phyloP scores from a whole-genome alignment of 208 protist genomes.

The Wallacemonas sp. region DNA sequence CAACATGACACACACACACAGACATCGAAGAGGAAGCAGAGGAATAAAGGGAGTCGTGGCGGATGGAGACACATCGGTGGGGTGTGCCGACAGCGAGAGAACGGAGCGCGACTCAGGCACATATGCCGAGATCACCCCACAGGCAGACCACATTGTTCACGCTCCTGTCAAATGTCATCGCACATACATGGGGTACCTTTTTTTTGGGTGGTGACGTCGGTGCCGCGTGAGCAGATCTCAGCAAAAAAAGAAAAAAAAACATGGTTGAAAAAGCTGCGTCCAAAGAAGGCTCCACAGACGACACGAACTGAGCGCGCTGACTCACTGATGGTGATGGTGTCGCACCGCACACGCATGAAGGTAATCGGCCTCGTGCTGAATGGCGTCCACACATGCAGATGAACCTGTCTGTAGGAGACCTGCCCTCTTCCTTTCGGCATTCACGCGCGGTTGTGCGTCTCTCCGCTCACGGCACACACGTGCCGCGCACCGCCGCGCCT shows the following conservation, averaged over 20 bases:
- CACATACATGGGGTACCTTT: too few species aligned
- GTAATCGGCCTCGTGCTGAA: background rate
- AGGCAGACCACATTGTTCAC: too few species aligned
- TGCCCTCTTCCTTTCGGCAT: too few species aligned
- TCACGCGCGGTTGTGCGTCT: too few species aligned
- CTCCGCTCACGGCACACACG: background rate
- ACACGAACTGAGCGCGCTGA: background rate
- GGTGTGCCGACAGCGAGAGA: too few species aligned
- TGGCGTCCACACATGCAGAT: background rate
- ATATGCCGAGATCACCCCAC: too few species aligned
- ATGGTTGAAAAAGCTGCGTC: background rate
- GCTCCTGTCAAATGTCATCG: too few species aligned
- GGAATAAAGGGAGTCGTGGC: too few species aligned
- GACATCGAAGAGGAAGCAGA: background rate
- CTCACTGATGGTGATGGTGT: background rate
- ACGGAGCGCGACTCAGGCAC: too few species aligned
- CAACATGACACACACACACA: background rate
- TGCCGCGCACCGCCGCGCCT: background rate
- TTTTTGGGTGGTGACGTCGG: background rate
- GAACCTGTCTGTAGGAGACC: too few species aligned
- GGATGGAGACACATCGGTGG: too few species aligned
- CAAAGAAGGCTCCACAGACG: background rate
- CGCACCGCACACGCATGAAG: constrained; percentile 5
- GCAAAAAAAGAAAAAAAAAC: constrained; percentile 8
- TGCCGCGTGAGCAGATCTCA: constrained; percentile 2